Evolutionary conservation across 495 filamentous ascomycete species (phyloP), one percentile per base, ranked within the genome.

Genomic region (Viridothelium virens): DNA sequence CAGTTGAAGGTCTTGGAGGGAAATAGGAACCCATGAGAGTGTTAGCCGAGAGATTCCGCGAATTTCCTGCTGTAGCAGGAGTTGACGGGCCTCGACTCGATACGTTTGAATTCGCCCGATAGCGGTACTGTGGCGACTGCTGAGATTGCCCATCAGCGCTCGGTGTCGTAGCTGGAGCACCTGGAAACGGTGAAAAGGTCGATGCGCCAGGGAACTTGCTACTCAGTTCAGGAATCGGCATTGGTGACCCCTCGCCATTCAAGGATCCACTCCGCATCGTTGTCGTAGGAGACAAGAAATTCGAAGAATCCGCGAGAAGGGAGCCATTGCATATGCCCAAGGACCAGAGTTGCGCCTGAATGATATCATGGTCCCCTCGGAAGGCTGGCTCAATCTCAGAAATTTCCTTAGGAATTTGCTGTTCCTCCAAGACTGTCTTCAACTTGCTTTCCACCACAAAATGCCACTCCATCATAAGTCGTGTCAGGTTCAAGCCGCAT

Each of bases 391-490:
- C 70, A 61, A 97, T 86, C 62, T 90, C 82, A 33, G 80, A 79
- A 10, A 87, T 75, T 7, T 86, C 77, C 33, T 85, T 84, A 3
- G 91, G 88, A 65, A 90, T 82, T 12, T 85, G 77, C 33, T 78
- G 70, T 25, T 79, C 83, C 56, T 90, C 86, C 9, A 97, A 82
- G 6, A 93, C 83, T 48, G 84, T 80, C 63, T 83, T 85, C 48
- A 98, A 79, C 74, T 94, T 96, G 70, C 85, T 84, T 68, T 89
- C 87, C 85, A 91, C 89, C 14, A 88, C 84, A 37, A 80, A 79
- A 68, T 84, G 90, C 92, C 92, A 99, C 18, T 86, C 77, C 2
- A 83, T 79, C 68, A 97, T 92, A 47, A 96, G 85, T 34, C 53
- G 53, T 11, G 53, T 59, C 25, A 59, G 53, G 65, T 88, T 80